Base-by-base conservation (phyloP, 495 filamentous ascomycete species). In the Penicillium daleae region DNA sequence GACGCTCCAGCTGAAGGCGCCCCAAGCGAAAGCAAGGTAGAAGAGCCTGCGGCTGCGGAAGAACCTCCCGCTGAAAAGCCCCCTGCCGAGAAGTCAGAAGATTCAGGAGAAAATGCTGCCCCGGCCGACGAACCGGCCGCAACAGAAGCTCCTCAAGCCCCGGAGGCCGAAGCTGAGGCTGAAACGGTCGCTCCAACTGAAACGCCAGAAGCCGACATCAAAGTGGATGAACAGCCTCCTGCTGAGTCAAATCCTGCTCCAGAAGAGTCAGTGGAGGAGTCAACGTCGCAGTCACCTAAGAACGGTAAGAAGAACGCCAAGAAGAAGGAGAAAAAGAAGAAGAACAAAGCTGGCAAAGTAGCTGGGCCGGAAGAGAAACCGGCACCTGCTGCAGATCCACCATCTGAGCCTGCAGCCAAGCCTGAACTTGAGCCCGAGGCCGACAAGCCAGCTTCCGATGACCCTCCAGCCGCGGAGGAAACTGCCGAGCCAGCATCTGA, bases 91-190 rank as follows among this genome's bases (percentile, higher is more conserved):
- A 44, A 62, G 8, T 22, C 66, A 2, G 62, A 54, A 9, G 63
- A 62, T 22, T 56, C 63, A 31, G 31, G 37, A 44, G 51, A 54
- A 24, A 49, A 17, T 2, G 44, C 50, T 39, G 19, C 61, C 21
- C 65, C 57, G 29, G 32, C 32, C 54, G 66, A 70, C n/a, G 57
- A 61, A 26, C 27, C 59, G 54, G 21, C 67, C 13, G 44, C 59
- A 51, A 53, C 66, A 42, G 64, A 68, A 51, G 56, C 29, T 4
- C n/a, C 59, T 8, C 24, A 9, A 33, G 48, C 62, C 26, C 6
- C 19, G 3, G 61, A 59, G n/a, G 46, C 4, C 12, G 40, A 17
- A 6, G 39, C 56, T 22, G 62, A 60, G 12, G 59, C 51, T 6
- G 51, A 35, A 7, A 29, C 27, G 9, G 46, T 9, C 5, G 46